Evolutionary conservation across 345 rosid genomes (phyloP).

Genomic region (Carallia pectinifolia): DNA sequence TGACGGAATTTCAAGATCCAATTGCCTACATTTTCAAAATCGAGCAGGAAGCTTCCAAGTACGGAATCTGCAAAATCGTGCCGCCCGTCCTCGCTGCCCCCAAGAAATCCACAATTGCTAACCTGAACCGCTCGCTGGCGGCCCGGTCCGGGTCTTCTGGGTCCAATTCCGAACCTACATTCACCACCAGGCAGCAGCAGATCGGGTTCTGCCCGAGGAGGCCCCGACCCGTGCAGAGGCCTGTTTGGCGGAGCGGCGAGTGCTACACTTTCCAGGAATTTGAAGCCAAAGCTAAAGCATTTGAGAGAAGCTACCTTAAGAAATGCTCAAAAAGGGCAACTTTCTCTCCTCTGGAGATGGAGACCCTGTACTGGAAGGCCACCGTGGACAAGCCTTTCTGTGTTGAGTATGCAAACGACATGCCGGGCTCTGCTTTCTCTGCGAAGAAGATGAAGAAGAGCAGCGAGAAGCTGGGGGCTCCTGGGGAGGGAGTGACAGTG

Average conservation of each 20-base stretch:
- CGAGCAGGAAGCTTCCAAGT: slow-evolving; percentile 87
- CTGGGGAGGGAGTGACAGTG: slow-evolving; percentile 58
- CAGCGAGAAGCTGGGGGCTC: slow-evolving; percentile 28
- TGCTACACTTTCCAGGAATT: slow-evolving; percentile 78
- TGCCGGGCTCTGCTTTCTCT: slow-evolving; percentile 94
- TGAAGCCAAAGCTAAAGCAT: slow-evolving; percentile 77
- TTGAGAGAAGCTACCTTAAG: slow-evolving; percentile 67
- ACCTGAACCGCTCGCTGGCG: slow-evolving; percentile 81
- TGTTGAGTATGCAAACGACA: slow-evolving; percentile 96
- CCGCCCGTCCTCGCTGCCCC: slow-evolving; percentile 76
- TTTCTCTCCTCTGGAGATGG: slow-evolving; percentile 69
- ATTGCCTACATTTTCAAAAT: slow-evolving; percentile 96
- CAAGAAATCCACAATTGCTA: slow-evolving; percentile 60
- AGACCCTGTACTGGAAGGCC: slow-evolving; percentile 97
- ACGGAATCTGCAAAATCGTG: slow-evolving; percentile 96
- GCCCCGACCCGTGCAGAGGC: slow-evolving; percentile 81
- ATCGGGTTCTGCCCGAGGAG: slow-evolving; percentile 98
- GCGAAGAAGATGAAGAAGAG: slow-evolving; percentile 38
- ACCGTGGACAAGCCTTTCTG: slow-evolving; percentile 86
- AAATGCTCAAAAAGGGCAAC: slow-evolving; percentile 52
- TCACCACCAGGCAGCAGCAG: slow-evolving; percentile 98
- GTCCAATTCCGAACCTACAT: slow-evolving; percentile 65
- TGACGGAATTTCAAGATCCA: slow-evolving; percentile 96
- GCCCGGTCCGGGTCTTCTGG: slow-evolving; percentile 43
- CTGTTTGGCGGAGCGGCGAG: slow-evolving; percentile 98